A percentile compares a stretch with the other conserved stretches of the same genome.
Conservation (phyloP, 371 early-diverging fungal genomes). For the Actinomucor elegans region DNA sequence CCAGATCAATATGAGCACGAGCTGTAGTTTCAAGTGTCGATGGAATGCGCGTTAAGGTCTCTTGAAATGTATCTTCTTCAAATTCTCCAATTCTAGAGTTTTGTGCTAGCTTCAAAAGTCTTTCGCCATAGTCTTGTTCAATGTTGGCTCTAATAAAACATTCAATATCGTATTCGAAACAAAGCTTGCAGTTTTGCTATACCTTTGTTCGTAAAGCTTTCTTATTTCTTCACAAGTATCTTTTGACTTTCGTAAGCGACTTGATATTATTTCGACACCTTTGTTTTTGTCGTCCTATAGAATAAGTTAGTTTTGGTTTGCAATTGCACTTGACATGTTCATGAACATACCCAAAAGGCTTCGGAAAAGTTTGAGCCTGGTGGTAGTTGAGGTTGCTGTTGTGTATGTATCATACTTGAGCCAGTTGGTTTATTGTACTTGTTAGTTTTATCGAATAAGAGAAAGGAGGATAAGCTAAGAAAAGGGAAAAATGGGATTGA, state of each 20-base stretch:
- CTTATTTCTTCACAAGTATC: conserved; percentile 34
- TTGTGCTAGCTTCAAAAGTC: conserved; percentile 33
- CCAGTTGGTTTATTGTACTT: too few relatives aligned
- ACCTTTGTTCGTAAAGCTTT: conserved; percentile 17
- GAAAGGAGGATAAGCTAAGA: too few relatives aligned
- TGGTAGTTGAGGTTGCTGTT: conserved; percentile 5
- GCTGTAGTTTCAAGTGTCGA: conserved; percentile 46
- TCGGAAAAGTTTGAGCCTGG: conserved; percentile 22
- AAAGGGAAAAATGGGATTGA: too few relatives aligned
- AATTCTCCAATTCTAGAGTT: conserved; percentile 29
- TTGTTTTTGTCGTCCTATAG: conserved; percentile 21
- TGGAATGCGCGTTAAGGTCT: conserved; percentile 41
- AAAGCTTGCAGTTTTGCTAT: neutral
- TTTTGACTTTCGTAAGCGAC: conserved; percentile 25
- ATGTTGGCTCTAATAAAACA: conserved; percentile 28
- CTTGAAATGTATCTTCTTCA: conserved; percentile 43
- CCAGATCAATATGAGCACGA: conserved; percentile 47
- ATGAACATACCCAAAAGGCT: conserved; percentile 25
- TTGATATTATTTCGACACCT: conserved; percentile 24
- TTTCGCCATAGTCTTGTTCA: conserved; percentile 42
- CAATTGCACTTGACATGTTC: neutral
- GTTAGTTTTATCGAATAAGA: too few relatives aligned
- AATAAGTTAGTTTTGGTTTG: neutral
- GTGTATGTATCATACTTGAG: conserved; percentile 11
- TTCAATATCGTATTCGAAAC: neutral